Evolutionary conservation across 176 grass and related monocot genomes (phyloP).

Genomic region (Elaeis guineensis): DNA sequence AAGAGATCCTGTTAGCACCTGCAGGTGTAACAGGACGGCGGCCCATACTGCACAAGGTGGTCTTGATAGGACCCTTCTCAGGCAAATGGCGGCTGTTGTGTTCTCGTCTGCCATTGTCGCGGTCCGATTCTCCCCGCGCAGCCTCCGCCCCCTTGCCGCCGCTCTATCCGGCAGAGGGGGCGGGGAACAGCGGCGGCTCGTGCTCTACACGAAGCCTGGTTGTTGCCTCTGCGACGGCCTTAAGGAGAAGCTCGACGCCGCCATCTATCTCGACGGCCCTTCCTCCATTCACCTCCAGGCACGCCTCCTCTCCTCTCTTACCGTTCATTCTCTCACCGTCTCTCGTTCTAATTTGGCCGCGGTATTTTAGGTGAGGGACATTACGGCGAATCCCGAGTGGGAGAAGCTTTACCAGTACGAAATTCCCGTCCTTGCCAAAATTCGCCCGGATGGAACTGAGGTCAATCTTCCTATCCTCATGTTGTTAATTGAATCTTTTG

Average conservation of each 20-base stretch:
- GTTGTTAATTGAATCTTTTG: neutral
- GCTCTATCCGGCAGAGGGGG: conserved; percentile 14
- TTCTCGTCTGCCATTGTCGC: too few species aligned
- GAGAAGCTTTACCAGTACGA: conserved; percentile 81
- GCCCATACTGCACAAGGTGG: too few species aligned
- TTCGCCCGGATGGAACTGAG: conserved; percentile 69
- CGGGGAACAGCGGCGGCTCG: conserved; percentile 34
- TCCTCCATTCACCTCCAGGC: conserved; percentile 69
- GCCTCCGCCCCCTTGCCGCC: conserved; percentile 22
- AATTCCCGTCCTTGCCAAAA: conserved; percentile 77
- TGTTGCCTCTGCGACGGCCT: conserved; percentile 94
- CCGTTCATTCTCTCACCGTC: neutral
- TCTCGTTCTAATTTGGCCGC: neutral
- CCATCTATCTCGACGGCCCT: conserved; percentile 45
- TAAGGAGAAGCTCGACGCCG: conserved; percentile 80
- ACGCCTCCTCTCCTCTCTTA: neutral
- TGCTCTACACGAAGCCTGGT: conserved; percentile 72
- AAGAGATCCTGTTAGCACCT: too few species aligned
- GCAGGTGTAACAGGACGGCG: too few species aligned
- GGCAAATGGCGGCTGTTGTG: too few species aligned
- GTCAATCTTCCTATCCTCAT: conserved; percentile 12
- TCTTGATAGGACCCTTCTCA: too few species aligned
- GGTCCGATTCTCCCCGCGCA: neutral
- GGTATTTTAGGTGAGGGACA: conserved; percentile 59
- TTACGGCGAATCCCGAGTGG: conserved; percentile 64